phyloP scores from a whole-genome alignment of 352 stramenopile species.

The Pythium plurisporium region DNA sequence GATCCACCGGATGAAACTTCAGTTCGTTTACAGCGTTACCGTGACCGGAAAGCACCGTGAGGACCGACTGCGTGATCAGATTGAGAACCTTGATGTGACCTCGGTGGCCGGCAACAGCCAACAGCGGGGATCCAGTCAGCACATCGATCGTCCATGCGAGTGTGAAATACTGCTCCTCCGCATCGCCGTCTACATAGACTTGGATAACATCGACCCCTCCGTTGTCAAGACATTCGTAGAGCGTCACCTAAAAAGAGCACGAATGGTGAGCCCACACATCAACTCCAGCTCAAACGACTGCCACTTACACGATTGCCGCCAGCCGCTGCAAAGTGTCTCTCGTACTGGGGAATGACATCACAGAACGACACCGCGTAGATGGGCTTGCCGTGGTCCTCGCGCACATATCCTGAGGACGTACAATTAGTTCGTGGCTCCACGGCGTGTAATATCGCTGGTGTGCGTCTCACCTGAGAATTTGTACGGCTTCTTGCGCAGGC shows the following conservation, averaged over 20 bases:
- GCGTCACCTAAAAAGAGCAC: constrained; percentile 39
- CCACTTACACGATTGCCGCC: constrained; percentile 60
- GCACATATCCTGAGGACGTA: constrained; percentile 41
- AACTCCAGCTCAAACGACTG: neutral
- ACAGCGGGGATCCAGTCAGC: constrained; percentile 59
- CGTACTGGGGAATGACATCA: constrained; percentile 58
- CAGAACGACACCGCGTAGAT: constrained; percentile 79
- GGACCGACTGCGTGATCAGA: constrained; percentile 65
- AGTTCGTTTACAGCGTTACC: constrained; percentile 92
- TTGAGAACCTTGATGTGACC: constrained; percentile 87
- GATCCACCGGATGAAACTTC: constrained; percentile 87
- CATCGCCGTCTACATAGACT: constrained; percentile 74
- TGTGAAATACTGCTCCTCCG: constrained; percentile 77
- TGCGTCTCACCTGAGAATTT: constrained; percentile 53
- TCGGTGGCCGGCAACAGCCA: constrained; percentile 61
- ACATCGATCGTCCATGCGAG: constrained; percentile 74
- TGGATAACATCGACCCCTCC: constrained; percentile 72
- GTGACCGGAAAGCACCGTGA: constrained; percentile 84
- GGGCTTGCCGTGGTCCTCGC: constrained; percentile 69
- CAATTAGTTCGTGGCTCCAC: neutral
- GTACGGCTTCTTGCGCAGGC: constrained; percentile 56
- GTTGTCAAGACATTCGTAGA: constrained; percentile 76
- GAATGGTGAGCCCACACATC: neutral
- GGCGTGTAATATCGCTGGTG: neutral
- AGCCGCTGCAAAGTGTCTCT: constrained; percentile 66